phyloP scores from a whole-genome alignment of 83 land plant species.

The Picea engelmannii region DNA sequence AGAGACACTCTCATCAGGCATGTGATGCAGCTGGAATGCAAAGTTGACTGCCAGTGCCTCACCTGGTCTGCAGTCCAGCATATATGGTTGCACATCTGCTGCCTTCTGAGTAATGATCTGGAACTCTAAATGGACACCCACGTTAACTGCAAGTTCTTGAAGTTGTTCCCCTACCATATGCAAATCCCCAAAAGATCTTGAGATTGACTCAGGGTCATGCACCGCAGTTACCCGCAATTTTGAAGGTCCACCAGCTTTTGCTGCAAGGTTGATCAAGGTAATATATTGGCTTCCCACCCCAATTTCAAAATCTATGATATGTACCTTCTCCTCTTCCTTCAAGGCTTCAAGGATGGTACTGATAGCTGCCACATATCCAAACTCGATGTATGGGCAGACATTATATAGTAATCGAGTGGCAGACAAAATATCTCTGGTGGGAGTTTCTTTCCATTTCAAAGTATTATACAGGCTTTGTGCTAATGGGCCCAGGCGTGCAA shows the following conservation, averaged over 20 bases:
- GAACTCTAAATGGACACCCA: slow-evolving; percentile 41
- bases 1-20: slow-evolving; percentile 71
- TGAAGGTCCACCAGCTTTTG: slow-evolving; percentile 22
- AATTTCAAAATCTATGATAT: slow-evolving; percentile 65
- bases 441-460: slow-evolving; percentile 21
- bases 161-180: slow-evolving; percentile 30
- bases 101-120: slow-evolving; percentile 11
- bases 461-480: not conserved
- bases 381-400: slow-evolving; percentile 52
- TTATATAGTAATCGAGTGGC: slow-evolving; percentile 53
- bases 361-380: slow-evolving; percentile 58
- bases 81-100: slow-evolving; percentile 27
- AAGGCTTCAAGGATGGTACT: slow-evolving; percentile 62
- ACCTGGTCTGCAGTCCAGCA: slow-evolving; percentile 42
- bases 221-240: slow-evolving; percentile 52
- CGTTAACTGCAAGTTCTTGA: slow-evolving; percentile 23
- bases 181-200: slow-evolving; percentile 19
- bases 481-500: slow-evolving; percentile 24
- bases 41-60: slow-evolving; percentile 76
- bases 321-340: slow-evolving; percentile 35
- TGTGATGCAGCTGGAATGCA: slow-evolving; percentile 46
- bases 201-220: slow-evolving; percentile 17
- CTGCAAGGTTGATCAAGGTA: slow-evolving; percentile 49
- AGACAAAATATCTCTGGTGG: slow-evolving; percentile 19
- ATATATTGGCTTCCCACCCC: slow-evolving; percentile 57